Evolutionary conservation across 2,329 filamentous ascomycete genomes (phyloP).

Genomic region (Aspergillus melleus): DNA sequence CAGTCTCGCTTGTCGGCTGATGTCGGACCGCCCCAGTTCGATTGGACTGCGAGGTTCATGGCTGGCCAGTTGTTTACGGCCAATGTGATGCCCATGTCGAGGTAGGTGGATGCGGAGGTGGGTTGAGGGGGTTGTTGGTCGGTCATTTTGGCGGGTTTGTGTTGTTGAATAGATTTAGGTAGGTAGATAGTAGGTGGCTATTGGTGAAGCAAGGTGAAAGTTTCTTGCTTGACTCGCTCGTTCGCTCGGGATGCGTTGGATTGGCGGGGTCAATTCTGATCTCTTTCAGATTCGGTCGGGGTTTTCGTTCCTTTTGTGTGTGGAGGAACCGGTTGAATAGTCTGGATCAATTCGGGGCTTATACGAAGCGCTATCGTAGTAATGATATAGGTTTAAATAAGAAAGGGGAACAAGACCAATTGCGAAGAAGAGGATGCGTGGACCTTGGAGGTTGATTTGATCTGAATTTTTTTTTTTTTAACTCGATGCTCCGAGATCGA

Average conservation of each 20-base stretch:
- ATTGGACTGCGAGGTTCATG: constrained; percentile 81
- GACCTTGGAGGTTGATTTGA: not conserved
- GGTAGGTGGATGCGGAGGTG: constrained; percentile 60
- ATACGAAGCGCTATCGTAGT: not conserved
- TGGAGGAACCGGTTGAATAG: not conserved
- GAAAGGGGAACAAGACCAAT: not conserved
- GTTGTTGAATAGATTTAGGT: not conserved
- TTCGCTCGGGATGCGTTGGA: no score
- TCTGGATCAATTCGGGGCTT: not conserved
- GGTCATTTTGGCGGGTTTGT: not conserved
- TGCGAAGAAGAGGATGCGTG: not conserved
- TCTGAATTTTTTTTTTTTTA: constrained; percentile 5
- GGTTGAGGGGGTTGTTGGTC: constrained; percentile 13
- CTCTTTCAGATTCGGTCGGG: not conserved
- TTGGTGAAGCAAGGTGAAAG: not conserved
- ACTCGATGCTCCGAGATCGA: not conserved
- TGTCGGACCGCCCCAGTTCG: constrained; percentile 83
- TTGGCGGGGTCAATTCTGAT: not conserved
- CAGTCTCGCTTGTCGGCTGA: constrained; percentile 89
- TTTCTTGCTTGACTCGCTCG: not conserved
- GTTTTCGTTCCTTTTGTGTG: not conserved
- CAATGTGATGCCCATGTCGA: constrained; percentile 86
- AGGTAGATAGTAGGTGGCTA: not conserved
- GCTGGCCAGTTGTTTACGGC: constrained; percentile 84
- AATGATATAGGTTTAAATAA: not conserved